These are phyloP conservation scores for Psilocybe subaeruginosa DNA, from an alignment of 768 basidiomycete genomes.

Conservation along the genomic window DNA sequence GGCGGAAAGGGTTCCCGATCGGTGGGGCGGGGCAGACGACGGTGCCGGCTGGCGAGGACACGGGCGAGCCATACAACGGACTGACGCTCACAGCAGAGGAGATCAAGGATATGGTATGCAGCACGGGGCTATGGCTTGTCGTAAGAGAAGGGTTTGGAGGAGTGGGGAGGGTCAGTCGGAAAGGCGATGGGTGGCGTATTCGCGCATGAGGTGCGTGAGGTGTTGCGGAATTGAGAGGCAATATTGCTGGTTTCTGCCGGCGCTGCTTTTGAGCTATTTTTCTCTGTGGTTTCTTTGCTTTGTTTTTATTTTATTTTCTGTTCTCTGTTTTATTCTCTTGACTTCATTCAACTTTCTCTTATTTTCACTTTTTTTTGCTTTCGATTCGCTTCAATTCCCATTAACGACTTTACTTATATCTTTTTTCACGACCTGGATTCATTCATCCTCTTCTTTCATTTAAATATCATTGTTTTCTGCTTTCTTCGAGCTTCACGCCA, in stretches of 20 bases:
- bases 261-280: not conserved
- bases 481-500: not conserved
- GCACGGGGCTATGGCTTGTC: slow-evolving; percentile 88
- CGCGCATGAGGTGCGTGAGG: slow-evolving; percentile 42
- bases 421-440: not conserved
- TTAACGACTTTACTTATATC: not conserved
- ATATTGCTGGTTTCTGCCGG: not conserved
- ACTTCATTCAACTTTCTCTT: not conserved
- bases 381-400: not conserved
- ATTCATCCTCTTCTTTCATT: not conserved
- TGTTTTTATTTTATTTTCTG: not conserved
- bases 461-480: not conserved
- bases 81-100: slow-evolving; percentile 84
- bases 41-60: not conserved
- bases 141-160: slow-evolving; percentile 94
- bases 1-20: slow-evolving; percentile 40
- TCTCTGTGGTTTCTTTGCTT: not conserved
- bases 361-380: not conserved
- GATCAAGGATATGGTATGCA: slow-evolving; percentile 90
- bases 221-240: slow-evolving; percentile 1
- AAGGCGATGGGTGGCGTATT: slow-evolving; percentile 81
- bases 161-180: slow-evolving; percentile 76
- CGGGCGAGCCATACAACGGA: slow-evolving; percentile 37
- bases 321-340: not conserved
- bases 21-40: not conserved